A percentile compares a stretch with the other conserved stretches of the same genome.
Evolutionary conservation across 768 basidiomycete genomes (phyloP).

Genomic region (Suillus luteus): DNA sequence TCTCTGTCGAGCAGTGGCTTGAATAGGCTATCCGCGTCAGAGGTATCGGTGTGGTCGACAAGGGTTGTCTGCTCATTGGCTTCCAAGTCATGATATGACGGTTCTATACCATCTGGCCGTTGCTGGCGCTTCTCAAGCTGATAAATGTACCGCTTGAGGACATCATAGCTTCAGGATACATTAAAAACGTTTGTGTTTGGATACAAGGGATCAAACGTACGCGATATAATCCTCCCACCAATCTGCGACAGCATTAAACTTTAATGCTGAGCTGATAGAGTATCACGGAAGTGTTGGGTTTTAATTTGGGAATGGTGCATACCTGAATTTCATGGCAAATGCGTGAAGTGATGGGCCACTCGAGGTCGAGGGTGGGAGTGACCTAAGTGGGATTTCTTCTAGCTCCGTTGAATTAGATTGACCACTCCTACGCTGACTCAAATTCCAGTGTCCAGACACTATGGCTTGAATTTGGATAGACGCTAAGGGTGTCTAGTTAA

Average conservation of each 20-base stretch:
- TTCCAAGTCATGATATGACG: slow-evolving; percentile 57
- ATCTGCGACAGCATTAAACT: slow-evolving; percentile 89
- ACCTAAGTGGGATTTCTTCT: too few relatives aligned
- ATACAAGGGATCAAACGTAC: slow-evolving; percentile 44
- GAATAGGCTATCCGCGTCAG: slow-evolving; percentile 62
- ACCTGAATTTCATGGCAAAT: slow-evolving; percentile 40
- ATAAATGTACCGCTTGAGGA: slow-evolving; percentile 83
- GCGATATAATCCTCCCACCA: slow-evolving; percentile 94
- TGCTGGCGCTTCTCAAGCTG: slow-evolving; percentile 79
- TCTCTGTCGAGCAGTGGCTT: slow-evolving; percentile 78
- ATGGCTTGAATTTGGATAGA: too few relatives aligned
- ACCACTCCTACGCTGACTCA: too few relatives aligned
- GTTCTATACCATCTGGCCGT: slow-evolving; percentile 40
- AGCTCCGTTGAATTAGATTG: too few relatives aligned
- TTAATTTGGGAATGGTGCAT: too few relatives aligned
- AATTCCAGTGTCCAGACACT: too few relatives aligned
- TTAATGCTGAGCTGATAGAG: slow-evolving; percentile 67
- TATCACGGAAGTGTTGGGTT: background rate
- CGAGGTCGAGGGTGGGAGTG: background rate
- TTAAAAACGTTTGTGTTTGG: background rate
- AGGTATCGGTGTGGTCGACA: slow-evolving; percentile 40
- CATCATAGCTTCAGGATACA: slow-evolving; percentile 63
- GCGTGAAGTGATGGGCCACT: slow-evolving; percentile 8
- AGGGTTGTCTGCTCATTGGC: slow-evolving; percentile 62
- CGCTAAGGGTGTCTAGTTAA: too few relatives aligned